Evolutionary conservation across 2,329 filamentous ascomycete species (phyloP).

Genomic region (Hymenoscyphus albidus): DNA sequence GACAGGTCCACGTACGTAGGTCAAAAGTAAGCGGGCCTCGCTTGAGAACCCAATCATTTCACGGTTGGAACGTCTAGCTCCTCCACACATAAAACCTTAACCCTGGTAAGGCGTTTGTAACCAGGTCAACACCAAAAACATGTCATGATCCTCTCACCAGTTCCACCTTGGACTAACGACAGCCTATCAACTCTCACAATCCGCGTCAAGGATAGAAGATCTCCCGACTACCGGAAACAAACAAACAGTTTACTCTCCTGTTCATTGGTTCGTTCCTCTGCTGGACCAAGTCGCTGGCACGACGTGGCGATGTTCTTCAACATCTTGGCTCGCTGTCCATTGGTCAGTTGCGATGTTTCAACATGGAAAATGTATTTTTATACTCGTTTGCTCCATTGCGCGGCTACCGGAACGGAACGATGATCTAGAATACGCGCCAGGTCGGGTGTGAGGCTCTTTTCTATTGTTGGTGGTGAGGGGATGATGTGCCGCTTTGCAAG

Average conservation of each 20-base stretch:
- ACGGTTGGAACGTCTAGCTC: neutral
- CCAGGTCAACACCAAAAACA: neutral
- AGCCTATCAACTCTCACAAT: neutral
- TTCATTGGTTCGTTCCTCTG: neutral
- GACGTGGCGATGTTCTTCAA: neutral
- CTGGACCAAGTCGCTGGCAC: neutral
- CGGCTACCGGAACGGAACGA: neutral
- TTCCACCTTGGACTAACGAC: neutral
- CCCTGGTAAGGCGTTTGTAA: neutral
- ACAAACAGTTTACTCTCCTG: neutral
- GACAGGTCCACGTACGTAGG: neutral
- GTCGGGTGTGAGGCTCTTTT: neutral
- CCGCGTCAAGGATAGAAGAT: neutral
- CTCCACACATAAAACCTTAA: neutral
- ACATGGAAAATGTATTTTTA: neutral
- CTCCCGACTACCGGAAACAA: neutral
- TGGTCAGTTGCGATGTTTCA: neutral
- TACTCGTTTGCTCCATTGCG: neutral
- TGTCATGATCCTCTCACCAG: neutral
- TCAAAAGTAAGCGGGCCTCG: neutral
- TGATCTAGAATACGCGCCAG: neutral
- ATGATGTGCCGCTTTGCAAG: conserved; percentile 1
- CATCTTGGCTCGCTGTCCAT: neutral
- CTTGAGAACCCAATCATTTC: neutral
- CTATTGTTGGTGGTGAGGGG: neutral